Conservation (phyloP, 2,329 filamentous ascomycete genomes). For the Alternaria sp. region DNA sequence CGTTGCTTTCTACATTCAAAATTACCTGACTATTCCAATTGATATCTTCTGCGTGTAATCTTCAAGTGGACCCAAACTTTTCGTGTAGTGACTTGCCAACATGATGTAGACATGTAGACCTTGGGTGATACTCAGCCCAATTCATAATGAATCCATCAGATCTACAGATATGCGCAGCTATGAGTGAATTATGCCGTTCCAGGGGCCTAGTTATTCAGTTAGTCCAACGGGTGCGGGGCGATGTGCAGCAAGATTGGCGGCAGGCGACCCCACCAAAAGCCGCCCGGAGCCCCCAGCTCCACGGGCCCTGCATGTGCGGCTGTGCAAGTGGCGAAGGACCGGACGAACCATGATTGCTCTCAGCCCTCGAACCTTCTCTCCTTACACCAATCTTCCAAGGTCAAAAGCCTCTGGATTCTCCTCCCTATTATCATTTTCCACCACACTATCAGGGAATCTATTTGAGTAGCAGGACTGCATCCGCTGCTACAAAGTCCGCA, state of each 20-base stretch:
- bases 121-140: neutral
- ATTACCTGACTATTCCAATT: neutral
- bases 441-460: neutral
- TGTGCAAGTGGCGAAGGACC: conserved; percentile 12
- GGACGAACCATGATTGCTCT: neutral
- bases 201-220: neutral
- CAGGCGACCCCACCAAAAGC: conserved; percentile 12
- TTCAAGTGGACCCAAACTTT: neutral
- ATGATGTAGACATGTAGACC: neutral
- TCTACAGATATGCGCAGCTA: neutral
- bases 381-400: neutral
- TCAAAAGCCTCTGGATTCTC: neutral
- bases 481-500: neutral
- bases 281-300: neutral
- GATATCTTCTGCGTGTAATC: neutral
- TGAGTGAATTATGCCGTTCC: neutral
- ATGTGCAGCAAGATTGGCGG: conserved; percentile 4
- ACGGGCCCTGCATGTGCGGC: conserved; percentile 12
- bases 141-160: neutral
- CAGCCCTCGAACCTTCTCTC: conserved; percentile 5
- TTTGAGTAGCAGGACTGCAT: neutral
- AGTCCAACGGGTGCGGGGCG: neutral
- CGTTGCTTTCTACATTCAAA: neutral
- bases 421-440: neutral
- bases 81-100: fast-evolving